phyloP scores from a whole-genome alignment of 306 rosid species.

The Quercus aquifolioides region DNA sequence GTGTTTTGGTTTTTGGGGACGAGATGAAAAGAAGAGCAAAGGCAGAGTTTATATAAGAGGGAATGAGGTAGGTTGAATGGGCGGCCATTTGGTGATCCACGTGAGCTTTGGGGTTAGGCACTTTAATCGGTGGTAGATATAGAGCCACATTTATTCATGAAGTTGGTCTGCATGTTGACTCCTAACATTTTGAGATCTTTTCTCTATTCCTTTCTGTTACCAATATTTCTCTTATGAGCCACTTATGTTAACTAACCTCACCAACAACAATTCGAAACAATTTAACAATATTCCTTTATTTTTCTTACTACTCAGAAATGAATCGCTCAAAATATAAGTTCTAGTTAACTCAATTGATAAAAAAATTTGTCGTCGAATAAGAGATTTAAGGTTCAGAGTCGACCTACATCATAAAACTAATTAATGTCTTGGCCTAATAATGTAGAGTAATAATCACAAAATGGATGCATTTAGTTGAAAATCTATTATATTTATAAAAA shows the following conservation, averaged over 20 bases:
- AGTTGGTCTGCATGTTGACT: background rate
- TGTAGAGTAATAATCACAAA: too few relatives aligned
- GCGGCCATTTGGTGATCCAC: background rate
- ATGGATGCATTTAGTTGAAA: too few relatives aligned
- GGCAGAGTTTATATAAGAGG: background rate
- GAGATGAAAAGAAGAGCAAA: background rate
- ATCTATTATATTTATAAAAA: too few relatives aligned
- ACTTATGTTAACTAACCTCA: background rate
- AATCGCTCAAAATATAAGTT: too few relatives aligned
- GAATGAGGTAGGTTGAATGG: background rate
- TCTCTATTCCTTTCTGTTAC: background rate
- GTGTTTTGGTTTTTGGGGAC: background rate
- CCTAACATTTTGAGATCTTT: too few relatives aligned
- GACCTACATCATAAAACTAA: too few relatives aligned
- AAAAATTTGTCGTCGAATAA: too few relatives aligned
- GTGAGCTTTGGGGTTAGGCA: constrained; percentile 5
- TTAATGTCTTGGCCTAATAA: fast-evolving
- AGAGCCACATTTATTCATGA: background rate
- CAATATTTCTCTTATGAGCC: background rate
- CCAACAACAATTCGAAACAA: too few relatives aligned
- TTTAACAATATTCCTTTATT: too few relatives aligned
- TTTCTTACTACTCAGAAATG: too few relatives aligned
- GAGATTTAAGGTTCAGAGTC: fast-evolving
- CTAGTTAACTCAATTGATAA: too few relatives aligned
- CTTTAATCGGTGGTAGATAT: background rate